Evolutionary conservation across 1,284 basidiomycete genomes (phyloP).

Genomic region (Ustilago xerochloae): DNA sequence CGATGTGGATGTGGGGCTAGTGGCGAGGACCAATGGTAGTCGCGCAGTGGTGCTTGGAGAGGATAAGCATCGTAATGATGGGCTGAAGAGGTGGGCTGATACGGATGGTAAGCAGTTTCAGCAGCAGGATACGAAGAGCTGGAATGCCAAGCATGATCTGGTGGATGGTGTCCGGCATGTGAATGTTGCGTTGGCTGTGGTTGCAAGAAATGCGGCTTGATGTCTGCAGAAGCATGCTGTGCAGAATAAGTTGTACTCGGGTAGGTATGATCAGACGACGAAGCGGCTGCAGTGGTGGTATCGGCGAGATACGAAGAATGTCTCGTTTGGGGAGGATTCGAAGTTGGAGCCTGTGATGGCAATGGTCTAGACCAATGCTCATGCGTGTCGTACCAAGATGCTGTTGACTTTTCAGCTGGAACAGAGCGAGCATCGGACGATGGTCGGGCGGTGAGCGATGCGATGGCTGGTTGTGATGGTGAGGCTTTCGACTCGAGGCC

Average conservation of each 20-base stretch:
- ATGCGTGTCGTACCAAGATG: slow-evolving; percentile 4
- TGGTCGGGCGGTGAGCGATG: slow-evolving; percentile 12
- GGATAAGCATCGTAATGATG: slow-evolving; percentile 22
- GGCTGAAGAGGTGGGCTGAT: not conserved
- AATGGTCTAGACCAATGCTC: slow-evolving; percentile 10
- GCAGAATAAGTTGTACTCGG: not conserved
- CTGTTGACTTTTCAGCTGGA: not conserved
- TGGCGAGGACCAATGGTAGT: slow-evolving; percentile 29
- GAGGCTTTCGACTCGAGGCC: not conserved
- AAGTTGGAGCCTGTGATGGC: not conserved
- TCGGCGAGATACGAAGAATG: slow-evolving; percentile 6
- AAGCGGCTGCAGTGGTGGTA: not conserved
- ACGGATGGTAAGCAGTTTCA: slow-evolving; percentile 6
- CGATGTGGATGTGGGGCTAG: slow-evolving; percentile 10
- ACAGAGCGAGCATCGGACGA: slow-evolving; percentile 8
- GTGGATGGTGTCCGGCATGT: not conserved
- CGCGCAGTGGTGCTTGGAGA: slow-evolving; percentile 19
- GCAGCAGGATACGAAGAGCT: not conserved
- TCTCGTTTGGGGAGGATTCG: slow-evolving; percentile 1
- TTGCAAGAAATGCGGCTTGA: slow-evolving; percentile 15
- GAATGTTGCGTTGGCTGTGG: slow-evolving; percentile 14
- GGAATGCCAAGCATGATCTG: slow-evolving; percentile 14
- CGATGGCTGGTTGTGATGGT: slow-evolving; percentile 3
- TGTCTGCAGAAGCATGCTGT: slow-evolving; percentile 3
- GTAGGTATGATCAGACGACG: not conserved